Evolutionary conservation across 2,329 filamentous ascomycete genomes (phyloP).

Genomic region (Zymoseptoria brevis): DNA sequence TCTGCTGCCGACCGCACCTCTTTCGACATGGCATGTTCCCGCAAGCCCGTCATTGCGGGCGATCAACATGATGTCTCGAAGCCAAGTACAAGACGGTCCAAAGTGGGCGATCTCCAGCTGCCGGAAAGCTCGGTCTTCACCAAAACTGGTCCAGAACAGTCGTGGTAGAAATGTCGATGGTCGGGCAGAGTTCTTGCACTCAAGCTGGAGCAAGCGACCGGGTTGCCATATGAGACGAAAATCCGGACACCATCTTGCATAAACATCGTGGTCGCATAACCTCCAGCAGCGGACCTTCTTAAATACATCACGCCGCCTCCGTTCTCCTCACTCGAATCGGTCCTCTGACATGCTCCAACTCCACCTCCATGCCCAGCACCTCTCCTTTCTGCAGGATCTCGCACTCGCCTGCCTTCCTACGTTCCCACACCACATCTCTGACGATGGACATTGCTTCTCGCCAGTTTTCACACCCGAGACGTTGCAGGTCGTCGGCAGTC

Average conservation of each 20-base stretch:
- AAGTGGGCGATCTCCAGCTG: neutral
- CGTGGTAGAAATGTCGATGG: neutral
- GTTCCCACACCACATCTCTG: conserved; percentile 36
- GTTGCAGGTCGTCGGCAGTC: conserved; percentile 32
- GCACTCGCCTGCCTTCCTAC: conserved; percentile 35
- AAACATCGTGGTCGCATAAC: too few species aligned
- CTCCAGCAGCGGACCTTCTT: too few species aligned
- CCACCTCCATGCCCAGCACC: conserved; percentile 27
- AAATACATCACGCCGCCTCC: neutral
- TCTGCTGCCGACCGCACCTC: neutral
- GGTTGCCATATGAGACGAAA: too few species aligned
- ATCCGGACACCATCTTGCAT: neutral
- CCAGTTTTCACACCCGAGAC: conserved; percentile 33
- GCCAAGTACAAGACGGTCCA: neutral
- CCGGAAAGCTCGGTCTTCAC: neutral
- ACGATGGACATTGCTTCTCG: conserved; percentile 41
- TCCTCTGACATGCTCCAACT: conserved; percentile 35
- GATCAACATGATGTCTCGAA: neutral
- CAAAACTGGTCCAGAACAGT: neutral
- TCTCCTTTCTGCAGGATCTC: conserved; percentile 44
- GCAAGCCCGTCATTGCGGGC: neutral
- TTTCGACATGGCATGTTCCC: neutral
- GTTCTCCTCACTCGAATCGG: conserved; percentile 39
- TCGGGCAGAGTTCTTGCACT: neutral
- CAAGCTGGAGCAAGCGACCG: neutral